These are phyloP conservation scores for Saccharomyces paradoxus DNA, from an alignment of 805 yeast species.

Conservation along the genomic window DNA sequence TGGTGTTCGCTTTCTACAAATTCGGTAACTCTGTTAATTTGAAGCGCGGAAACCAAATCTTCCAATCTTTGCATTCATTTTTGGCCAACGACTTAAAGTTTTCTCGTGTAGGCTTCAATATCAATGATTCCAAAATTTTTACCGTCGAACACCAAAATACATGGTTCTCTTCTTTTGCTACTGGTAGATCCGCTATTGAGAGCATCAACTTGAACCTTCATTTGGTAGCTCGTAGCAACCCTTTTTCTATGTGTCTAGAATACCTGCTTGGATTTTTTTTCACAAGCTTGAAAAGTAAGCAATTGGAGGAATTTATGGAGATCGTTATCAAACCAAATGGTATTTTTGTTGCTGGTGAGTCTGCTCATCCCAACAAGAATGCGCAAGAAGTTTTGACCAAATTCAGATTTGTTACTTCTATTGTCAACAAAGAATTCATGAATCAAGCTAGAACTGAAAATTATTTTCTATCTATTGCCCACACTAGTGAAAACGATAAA, in stretches of 20 bases:
- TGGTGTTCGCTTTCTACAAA: conserved; percentile 43
- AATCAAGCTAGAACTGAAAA: conserved; percentile 62
- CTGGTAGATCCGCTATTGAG: conserved; percentile 78
- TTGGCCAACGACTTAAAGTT: conserved; percentile 53
- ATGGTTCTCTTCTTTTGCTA: conserved; percentile 57
- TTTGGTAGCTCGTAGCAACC: conserved; percentile 73
- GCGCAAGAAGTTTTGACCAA: conserved; percentile 39
- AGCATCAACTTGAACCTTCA: conserved; percentile 52
- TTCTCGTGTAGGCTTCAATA: conserved; percentile 46
- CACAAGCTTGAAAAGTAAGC: conserved; percentile 46
- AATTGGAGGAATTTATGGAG: conserved; percentile 45
- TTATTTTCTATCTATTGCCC: conserved; percentile 79
- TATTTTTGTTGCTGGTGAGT: conserved; percentile 20
- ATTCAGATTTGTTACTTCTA: conserved; percentile 62
- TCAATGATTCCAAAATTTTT: conserved; percentile 13
- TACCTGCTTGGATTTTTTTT: conserved; percentile 48
- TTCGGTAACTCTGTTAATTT: conserved; percentile 56
- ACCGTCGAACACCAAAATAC: conserved; percentile 32
- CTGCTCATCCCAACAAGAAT: conserved; percentile 20
- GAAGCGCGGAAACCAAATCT: conserved; percentile 44
- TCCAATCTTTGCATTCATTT: conserved; percentile 42
- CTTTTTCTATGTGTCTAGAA: conserved; percentile 61
- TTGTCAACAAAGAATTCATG: conserved; percentile 83
- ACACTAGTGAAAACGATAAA: conserved; percentile 60
- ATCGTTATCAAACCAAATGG: conserved; percentile 50